phyloP scores from a whole-genome alignment of 2,329 filamentous ascomycete species.

The Pseudogymnoascus verrucosus region DNA sequence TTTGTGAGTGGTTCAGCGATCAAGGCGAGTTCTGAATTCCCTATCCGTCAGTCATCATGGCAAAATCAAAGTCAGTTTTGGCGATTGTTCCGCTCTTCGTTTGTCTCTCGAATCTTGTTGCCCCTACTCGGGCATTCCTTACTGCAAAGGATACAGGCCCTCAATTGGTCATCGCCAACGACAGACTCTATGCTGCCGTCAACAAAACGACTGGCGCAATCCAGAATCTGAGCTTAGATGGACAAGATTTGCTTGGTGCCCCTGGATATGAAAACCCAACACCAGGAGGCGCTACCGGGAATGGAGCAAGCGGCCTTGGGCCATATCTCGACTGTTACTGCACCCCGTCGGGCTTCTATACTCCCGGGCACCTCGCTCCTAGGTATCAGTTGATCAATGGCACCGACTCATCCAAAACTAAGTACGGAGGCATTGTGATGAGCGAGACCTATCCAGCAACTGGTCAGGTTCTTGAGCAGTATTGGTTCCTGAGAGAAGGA shows the following conservation, averaged over 20 bases:
- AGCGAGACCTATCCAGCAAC: conserved; percentile 50
- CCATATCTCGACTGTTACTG: conserved; percentile 59
- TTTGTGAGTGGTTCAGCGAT: not conserved
- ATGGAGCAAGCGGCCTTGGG: conserved; percentile 41
- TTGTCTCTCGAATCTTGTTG: not conserved
- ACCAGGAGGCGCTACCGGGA: conserved; percentile 19
- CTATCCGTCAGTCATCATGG: conserved; percentile 1
- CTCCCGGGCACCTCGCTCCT: conserved; percentile 43
- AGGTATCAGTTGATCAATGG: conserved; percentile 44
- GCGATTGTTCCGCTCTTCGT: not conserved
- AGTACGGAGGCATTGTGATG: conserved; percentile 52
- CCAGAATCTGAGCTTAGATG: conserved; percentile 36
- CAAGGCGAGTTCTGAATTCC: not conserved
- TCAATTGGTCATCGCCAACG: conserved; percentile 35
- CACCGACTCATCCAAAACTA: conserved; percentile 39
- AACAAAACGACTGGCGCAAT: conserved; percentile 36
- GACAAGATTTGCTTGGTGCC: conserved; percentile 45
- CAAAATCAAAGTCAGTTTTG: conserved; percentile 5
- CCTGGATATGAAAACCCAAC: conserved; percentile 16
- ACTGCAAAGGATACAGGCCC: conserved; percentile 26
- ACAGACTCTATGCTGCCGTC: conserved; percentile 36
- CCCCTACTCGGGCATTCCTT: conserved; percentile 11
- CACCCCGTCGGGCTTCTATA: conserved; percentile 50
- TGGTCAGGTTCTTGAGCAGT: conserved; percentile 53
- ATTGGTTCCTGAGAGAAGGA: conserved; percentile 55